These are phyloP conservation scores for Paraconiothyrium sp. DNA, from an alignment of 2,329 filamentous ascomycete genomes.

Conservation along the genomic window DNA sequence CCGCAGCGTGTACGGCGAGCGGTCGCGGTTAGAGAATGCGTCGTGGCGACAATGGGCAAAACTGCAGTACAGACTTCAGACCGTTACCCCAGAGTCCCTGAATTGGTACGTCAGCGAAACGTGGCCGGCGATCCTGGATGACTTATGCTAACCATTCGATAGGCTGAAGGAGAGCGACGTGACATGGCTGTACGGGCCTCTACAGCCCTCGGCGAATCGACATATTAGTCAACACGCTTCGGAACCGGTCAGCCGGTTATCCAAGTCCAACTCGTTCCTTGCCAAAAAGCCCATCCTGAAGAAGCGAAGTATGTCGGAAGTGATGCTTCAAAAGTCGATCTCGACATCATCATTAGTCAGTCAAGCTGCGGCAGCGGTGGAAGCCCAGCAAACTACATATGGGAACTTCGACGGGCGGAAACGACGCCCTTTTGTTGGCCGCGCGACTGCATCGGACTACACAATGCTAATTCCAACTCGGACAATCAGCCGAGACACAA, in stretches of 20 bases:
- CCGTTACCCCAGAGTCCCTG: constrained; percentile 87
- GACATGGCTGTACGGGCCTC: constrained; percentile 94
- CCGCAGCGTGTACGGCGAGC: constrained; percentile 80
- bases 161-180: constrained; percentile 98
- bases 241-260: constrained; percentile 64
- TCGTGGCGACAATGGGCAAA: constrained; percentile 98
- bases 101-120: constrained; percentile 77
- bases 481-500: constrained; percentile 69
- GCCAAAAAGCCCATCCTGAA: constrained; percentile 92
- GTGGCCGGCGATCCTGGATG: constrained; percentile 5
- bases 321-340: constrained; percentile 89
- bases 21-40: constrained; percentile 87
- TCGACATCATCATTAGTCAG: constrained; percentile 89
- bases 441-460: constrained; percentile 72
- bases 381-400: constrained; percentile 78
- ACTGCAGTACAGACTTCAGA: constrained; percentile 84
- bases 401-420: constrained; percentile 54
- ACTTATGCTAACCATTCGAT: constrained; percentile 41
- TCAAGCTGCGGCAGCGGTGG: constrained; percentile 85
- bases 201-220: constrained; percentile 76
- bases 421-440: constrained; percentile 66
- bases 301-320: constrained; percentile 94
- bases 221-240: constrained; percentile 59
- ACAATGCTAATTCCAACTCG: constrained; percentile 68
- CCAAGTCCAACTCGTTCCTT: constrained; percentile 72